Base-by-base conservation (phyloP, 2,329 filamentous ascomycete species). In the Pseudogymnoascus destructans region DNA sequence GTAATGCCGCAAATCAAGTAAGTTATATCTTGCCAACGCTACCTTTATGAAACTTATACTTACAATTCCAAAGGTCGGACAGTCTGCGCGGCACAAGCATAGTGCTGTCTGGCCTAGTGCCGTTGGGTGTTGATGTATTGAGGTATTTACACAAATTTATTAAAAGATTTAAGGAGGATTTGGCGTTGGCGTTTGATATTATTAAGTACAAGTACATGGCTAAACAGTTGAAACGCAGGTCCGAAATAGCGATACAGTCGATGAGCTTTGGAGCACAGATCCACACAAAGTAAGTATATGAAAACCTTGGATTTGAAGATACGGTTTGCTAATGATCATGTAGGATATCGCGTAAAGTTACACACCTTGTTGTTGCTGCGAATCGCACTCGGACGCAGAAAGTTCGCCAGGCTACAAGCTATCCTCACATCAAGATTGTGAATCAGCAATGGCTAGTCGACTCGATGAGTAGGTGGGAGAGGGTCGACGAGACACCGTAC, bases 71-170 rank as follows among this genome's bases (percentile, higher is more conserved):
- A 32, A 70, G 68, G 58, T 74, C 77, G 0, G 78, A 79, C 58
- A 86, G 95, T 1, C 80, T 98, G 0, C 79, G 78, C 19, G 87
- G 84, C 11, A 82, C 87, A 9, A 81, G 84, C 4, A 80, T 98
- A 59, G 91, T 95, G 4, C 85, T 97, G 63, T 95, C 92, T 0
- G 93, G 93, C 0, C 84, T 98, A 2, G 84, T 97, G 2, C 91
- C 91, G 0, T 74, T 95, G 0, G 88, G 87, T 4, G 80, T 86
- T 35, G 85, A 92, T 65, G 82, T 92, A 32, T 81, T 87, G 66
- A 73, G 69, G 77, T 78, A 70, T 46, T 46, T 46, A 23, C 6
- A 9, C 11, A 46, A 2, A 46, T 46, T 46, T 46, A 25, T 46
- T 46, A n/a, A n/a, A 46, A 25, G 11, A 46, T 25, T n/a, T 46